A percentile compares a stretch with the other conserved stretches of the same genome.
Evolutionary conservation across 1,284 basidiomycete genomes (phyloP).

Genomic region (Schizophyllum amplum): DNA sequence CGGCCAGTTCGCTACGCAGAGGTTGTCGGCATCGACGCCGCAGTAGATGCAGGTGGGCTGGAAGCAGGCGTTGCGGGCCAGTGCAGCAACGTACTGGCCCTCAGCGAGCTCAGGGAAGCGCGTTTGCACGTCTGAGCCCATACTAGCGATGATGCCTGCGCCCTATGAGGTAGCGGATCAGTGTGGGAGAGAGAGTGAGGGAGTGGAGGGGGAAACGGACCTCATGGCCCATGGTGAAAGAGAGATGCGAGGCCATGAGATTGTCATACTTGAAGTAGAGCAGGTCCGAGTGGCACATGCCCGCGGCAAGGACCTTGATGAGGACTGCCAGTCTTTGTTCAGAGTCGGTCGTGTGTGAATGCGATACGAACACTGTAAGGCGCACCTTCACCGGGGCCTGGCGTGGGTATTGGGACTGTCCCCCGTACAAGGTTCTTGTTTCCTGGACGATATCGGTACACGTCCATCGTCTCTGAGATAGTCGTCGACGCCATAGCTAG

Average conservation of each 20-base stretch:
- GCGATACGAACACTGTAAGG: background rate
- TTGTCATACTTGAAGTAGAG: background rate
- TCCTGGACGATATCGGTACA: background rate
- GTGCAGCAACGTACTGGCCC: background rate
- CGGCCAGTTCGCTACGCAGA: constrained; percentile 1
- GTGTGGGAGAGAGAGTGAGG: background rate
- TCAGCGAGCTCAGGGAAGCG: background rate
- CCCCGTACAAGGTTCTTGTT: background rate
- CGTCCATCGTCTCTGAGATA: background rate
- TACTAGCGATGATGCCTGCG: background rate
- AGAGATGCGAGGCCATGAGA: background rate
- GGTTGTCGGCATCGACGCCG: constrained; percentile 3
- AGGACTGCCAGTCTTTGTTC: background rate
- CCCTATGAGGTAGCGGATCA: background rate
- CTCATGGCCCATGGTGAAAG: background rate
- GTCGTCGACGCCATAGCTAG: background rate
- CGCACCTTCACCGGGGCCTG: background rate
- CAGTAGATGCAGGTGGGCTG: background rate
- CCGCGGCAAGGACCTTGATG: background rate
- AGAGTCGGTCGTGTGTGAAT: too few relatives aligned
- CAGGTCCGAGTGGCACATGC: background rate
- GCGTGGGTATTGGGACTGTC: background rate
- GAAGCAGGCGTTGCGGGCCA: background rate
- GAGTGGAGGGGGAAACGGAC: background rate
- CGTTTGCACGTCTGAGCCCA: background rate